These are phyloP conservation scores for apple (Malus domestica) DNA, from an alignment of 306 rosid species.

Conservation along the genomic window DNA sequence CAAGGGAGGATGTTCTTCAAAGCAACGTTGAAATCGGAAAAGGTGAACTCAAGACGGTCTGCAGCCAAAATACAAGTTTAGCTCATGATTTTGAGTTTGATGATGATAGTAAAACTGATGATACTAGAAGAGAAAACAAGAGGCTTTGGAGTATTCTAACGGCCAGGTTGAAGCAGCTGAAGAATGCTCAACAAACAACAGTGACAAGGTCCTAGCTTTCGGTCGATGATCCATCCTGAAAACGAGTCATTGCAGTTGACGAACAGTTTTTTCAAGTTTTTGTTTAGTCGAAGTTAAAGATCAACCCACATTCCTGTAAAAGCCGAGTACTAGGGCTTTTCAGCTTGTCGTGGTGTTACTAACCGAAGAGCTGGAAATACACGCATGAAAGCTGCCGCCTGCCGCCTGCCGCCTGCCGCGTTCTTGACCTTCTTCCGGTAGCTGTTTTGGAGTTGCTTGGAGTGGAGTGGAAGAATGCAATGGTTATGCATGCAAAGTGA, in stretches of 20 bases:
- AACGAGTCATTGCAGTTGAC: background rate
- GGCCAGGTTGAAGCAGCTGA: background rate
- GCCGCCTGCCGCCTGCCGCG: background rate
- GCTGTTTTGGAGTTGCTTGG: background rate
- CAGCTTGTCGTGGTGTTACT: background rate
- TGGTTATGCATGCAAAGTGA: background rate
- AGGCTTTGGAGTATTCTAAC: background rate
- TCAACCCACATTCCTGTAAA: background rate
- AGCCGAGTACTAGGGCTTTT: background rate
- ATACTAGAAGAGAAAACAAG: background rate
- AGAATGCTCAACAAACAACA: background rate
- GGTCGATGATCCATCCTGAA: background rate
- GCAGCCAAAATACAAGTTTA: background rate
- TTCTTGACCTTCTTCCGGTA: background rate
- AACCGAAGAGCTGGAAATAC: background rate
- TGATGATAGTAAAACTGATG: background rate
- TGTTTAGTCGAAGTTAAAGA: background rate
- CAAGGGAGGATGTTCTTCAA: background rate
- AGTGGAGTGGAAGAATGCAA: background rate
- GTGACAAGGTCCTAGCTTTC: background rate
- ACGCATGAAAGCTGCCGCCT: background rate
- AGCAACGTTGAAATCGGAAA: background rate
- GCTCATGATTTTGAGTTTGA: background rate
- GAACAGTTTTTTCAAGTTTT: background rate
- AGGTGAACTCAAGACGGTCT: background rate